Base-by-base conservation (phyloP, 345 rosid species). In the Schrenkiella parvula region DNA sequence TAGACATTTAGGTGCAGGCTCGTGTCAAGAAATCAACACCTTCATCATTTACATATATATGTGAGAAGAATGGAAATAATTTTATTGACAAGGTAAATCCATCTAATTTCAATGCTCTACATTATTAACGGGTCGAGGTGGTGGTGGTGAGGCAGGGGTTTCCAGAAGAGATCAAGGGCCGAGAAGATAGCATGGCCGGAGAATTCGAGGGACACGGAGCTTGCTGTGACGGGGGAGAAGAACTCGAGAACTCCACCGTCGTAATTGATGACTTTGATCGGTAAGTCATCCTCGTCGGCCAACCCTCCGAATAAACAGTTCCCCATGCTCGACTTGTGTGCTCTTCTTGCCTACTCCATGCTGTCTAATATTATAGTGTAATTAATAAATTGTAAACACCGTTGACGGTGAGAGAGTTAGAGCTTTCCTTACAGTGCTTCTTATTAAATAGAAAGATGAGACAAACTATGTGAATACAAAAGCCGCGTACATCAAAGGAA, bases 231-330 rank as follows among this genome's bases (percentile, higher is more conserved):
- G 13, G 93, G 92, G 3, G 86, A 58, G 46, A 54, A 51, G 60
- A 87, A 81, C 69, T 93, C 88, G 82, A 93, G 80, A 65, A 86
- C 67, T 21, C 84, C 92, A 3, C 96, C 91, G 68, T 70, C 80
- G 1, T 91, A 74, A 46, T 82, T 84, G 12, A 78, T 66, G 17
- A 93, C 87, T 74, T 83, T 84, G 70, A 82, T 79, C 17, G 81
- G 50, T 28, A 38, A 70, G 70, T 51, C 84, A 18, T 72, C 77
- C 12, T 51, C 72, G 17, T 72, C 83, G 41, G 88, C 89, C 4
- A 82, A 64, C 56, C 87, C 96, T 78, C 93, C 96, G 46, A 90
- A 81, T 43, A 93, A 66, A 78, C 98, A 90, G 73, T 90, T 90
- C 9, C 96, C 93, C 98, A 93, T 89, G 66, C 59, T 59, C 17